These are phyloP conservation scores for Penicillium alfredii DNA, from an alignment of 495 filamentous ascomycete genomes.

Conservation along the genomic window DNA sequence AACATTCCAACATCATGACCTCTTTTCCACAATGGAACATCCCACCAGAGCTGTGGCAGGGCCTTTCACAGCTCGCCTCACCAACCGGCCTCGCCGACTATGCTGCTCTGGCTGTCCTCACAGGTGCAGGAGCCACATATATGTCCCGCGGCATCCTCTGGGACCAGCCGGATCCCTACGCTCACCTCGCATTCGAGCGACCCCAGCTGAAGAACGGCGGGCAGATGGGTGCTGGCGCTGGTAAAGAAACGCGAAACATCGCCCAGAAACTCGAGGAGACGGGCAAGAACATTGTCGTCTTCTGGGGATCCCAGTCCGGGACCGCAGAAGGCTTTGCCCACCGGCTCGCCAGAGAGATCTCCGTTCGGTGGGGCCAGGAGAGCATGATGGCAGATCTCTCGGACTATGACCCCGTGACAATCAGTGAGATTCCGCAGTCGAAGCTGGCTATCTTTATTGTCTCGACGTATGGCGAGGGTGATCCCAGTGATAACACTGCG, in stretches of 20 bases:
- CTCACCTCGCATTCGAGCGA: slow-evolving; percentile 24
- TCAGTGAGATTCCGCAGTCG: slow-evolving; percentile 29
- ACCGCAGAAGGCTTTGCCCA: slow-evolving; percentile 48
- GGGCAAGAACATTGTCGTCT: slow-evolving; percentile 39
- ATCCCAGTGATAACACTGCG: slow-evolving; percentile 47
- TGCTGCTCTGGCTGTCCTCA: slow-evolving; percentile 24
- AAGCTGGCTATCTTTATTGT: slow-evolving; percentile 47
- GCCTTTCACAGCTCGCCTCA: slow-evolving; percentile 18
- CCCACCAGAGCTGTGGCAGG: slow-evolving; percentile 16
- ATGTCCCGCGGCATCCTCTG: slow-evolving; percentile 31
- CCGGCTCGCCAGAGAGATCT: slow-evolving; percentile 41
- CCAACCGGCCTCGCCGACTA: slow-evolving; percentile 28
- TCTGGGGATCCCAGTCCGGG: slow-evolving; percentile 54
- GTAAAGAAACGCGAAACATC: slow-evolving; percentile 32
- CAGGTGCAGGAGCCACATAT: slow-evolving; percentile 20
- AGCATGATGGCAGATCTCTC: slow-evolving; percentile 43
- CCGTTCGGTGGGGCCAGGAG: slow-evolving; percentile 36
- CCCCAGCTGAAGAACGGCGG: slow-evolving; percentile 31
- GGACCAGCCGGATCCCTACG: slow-evolving; percentile 31
- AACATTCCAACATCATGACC: slow-evolving; percentile 1
- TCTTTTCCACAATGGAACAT: slow-evolving; percentile 13
- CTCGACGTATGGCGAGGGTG: slow-evolving; percentile 52
- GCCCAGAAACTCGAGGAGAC: slow-evolving; percentile 30
- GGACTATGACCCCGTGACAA: slow-evolving; percentile 43
- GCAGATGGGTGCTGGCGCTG: slow-evolving; percentile 5